Evolutionary conservation across 2,329 filamentous ascomycete genomes (phyloP).

Genomic region (Ophiosphaerella herpotricha): DNA sequence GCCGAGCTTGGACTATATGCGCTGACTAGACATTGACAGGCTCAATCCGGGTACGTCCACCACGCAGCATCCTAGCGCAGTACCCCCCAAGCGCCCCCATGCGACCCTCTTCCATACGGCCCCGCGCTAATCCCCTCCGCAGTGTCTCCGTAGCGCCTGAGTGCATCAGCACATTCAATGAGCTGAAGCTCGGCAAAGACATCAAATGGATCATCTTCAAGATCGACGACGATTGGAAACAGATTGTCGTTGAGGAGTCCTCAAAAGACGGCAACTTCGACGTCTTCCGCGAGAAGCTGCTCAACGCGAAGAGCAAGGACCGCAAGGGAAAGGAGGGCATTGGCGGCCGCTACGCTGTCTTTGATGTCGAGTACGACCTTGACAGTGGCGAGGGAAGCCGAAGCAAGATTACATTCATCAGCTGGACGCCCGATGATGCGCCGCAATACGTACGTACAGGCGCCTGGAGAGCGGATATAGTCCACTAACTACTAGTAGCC

Average conservation of each 20-base stretch:
- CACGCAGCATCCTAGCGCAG: slow-evolving; percentile 17
- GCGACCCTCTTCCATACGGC: slow-evolving; percentile 1
- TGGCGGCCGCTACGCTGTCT: slow-evolving; percentile 81
- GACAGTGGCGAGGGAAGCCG: slow-evolving; percentile 73
- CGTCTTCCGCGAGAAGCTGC: slow-evolving; percentile 74
- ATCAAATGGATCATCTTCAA: slow-evolving; percentile 86
- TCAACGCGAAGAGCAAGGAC: slow-evolving; percentile 73
- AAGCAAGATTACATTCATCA: slow-evolving; percentile 54
- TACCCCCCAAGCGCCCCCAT: slow-evolving; percentile 11
- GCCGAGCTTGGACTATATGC: background rate
- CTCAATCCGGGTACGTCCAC: slow-evolving; percentile 51
- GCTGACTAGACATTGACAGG: slow-evolving; percentile 36
- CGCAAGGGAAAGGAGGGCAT: slow-evolving; percentile 61
- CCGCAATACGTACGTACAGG: slow-evolving; percentile 68
- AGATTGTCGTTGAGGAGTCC: slow-evolving; percentile 79
- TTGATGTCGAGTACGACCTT: slow-evolving; percentile 80
- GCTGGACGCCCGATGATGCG: slow-evolving; percentile 64
- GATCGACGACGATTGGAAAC: slow-evolving; percentile 79
- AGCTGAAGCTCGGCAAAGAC: slow-evolving; percentile 80
- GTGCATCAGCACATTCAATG: slow-evolving; percentile 73
- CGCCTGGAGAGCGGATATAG: background rate
- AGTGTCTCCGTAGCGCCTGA: slow-evolving; percentile 75
- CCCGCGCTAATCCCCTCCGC: slow-evolving; percentile 25
- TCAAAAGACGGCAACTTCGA: slow-evolving; percentile 71
- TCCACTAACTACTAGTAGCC: slow-evolving; percentile 56